Conservation (phyloP, 352 stramenopile species). For the Phytophthora pinifolia region DNA sequence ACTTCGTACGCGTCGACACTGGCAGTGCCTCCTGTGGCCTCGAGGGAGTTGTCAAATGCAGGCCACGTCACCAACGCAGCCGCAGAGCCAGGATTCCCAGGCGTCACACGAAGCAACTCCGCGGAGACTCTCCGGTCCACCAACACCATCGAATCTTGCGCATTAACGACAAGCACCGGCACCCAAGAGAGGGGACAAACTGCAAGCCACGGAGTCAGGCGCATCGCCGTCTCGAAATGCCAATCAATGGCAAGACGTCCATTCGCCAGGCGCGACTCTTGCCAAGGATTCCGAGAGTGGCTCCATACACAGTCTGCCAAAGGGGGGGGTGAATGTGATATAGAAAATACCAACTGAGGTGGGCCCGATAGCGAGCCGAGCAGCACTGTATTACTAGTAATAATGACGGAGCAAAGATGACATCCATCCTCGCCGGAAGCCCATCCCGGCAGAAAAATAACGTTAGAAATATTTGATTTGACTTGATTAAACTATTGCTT, state of each 20-base stretch:
- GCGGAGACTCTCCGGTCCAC: slow-evolving; percentile 28
- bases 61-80: slow-evolving; percentile 44
- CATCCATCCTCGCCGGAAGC: too few relatives aligned
- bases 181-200: slow-evolving; percentile 7
- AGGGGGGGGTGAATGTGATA: too few relatives aligned
- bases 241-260: slow-evolving; percentile 14
- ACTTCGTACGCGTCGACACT: slow-evolving; percentile 54
- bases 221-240: slow-evolving; percentile 8
- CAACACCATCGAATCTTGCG: slow-evolving; percentile 5
- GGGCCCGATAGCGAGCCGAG: too few relatives aligned
- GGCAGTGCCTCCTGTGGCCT: slow-evolving; percentile 8
- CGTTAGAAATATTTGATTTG: too few relatives aligned
- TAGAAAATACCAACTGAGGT: too few relatives aligned
- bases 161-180: slow-evolving; percentile 1
- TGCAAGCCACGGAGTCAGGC: background rate
- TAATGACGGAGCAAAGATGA: too few relatives aligned
- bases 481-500: too few relatives aligned
- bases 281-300: too few relatives aligned
- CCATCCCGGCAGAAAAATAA: too few relatives aligned
- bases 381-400: too few relatives aligned
- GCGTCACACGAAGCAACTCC: slow-evolving; percentile 30
- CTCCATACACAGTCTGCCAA: too few relatives aligned
- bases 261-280: slow-evolving; percentile 24
- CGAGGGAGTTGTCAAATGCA: slow-evolving; percentile 39
- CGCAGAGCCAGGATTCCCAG: slow-evolving; percentile 44